phyloP scores from a whole-genome alignment of 768 basidiomycete species.

The Pulveroboletus sp. region DNA sequence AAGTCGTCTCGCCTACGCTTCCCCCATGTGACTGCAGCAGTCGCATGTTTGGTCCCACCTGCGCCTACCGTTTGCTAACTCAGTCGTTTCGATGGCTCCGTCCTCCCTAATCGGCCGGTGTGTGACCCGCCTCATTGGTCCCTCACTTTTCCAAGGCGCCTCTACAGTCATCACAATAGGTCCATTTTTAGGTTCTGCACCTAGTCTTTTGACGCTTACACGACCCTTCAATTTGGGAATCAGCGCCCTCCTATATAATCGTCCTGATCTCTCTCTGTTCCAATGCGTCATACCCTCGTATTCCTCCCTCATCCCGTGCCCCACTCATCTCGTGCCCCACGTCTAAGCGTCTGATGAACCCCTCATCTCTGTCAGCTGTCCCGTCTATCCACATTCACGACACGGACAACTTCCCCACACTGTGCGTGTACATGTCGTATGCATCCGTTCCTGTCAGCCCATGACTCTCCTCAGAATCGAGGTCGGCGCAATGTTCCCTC shows the following conservation, averaged over 20 bases:
- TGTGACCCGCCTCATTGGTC: background rate
- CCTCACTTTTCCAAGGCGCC: constrained; percentile 8
- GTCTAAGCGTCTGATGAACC: constrained; percentile 5
- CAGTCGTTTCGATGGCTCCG: background rate
- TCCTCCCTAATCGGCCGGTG: background rate
- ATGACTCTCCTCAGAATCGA: constrained; percentile 10
- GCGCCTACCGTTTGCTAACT: background rate
- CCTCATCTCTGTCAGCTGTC: constrained; percentile 2
- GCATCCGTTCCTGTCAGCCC: constrained; percentile 2
- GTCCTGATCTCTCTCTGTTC: background rate
- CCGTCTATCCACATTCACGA: constrained; percentile 17
- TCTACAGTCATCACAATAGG: background rate
- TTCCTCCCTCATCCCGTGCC: background rate
- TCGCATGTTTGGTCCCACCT: background rate
- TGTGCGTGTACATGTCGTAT: constrained; percentile 14
- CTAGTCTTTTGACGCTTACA: background rate
- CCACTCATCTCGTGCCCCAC: background rate
- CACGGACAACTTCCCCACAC: constrained; percentile 7
- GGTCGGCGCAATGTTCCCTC: background rate
- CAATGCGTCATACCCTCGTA: constrained; percentile 7
- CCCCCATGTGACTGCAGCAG: background rate
- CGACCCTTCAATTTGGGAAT: constrained; percentile 4
- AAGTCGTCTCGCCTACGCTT: background rate
- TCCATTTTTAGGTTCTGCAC: background rate
- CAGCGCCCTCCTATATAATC: constrained; percentile 19